Percentiles rank a stretch among this genome's conserved stretches.
Evolutionary conservation across 176 grass and related monocot genomes (phyloP).

Genomic region (Carex scoparia): DNA sequence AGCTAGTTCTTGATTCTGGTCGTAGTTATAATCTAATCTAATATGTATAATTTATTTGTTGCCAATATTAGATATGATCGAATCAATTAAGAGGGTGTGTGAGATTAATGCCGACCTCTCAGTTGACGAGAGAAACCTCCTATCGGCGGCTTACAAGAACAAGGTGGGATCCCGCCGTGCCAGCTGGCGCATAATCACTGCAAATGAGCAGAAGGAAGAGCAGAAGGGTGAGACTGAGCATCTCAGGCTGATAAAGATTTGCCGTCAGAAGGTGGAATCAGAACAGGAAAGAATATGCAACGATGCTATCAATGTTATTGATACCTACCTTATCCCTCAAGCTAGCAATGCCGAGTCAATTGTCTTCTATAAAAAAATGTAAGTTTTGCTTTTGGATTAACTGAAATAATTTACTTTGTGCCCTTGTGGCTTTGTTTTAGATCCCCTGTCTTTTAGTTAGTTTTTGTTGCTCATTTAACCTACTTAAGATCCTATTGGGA

Average conservation of each 20-base stretch:
- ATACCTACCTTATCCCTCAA: slow-evolving; percentile 29
- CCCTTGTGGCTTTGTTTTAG: not conserved
- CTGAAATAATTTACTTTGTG: not conserved
- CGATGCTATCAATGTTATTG: slow-evolving; percentile 30
- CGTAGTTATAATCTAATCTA: not conserved
- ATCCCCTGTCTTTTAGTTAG: not conserved
- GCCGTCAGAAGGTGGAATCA: slow-evolving; percentile 27
- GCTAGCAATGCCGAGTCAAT: slow-evolving; percentile 5
- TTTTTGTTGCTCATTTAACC: not conserved
- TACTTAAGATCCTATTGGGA: not conserved
- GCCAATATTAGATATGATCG: slow-evolving; percentile 33
- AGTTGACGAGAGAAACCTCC: slow-evolving; percentile 34
- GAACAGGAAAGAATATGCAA: slow-evolving; percentile 33
- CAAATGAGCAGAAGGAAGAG: slow-evolving; percentile 32
- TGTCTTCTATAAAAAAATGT: slow-evolving; percentile 45
- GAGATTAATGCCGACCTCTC: slow-evolving; percentile 32
- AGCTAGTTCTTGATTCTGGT: not conserved
- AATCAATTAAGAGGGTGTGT: slow-evolving; percentile 35
- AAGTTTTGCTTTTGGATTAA: not conserved
- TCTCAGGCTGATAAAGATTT: slow-evolving; percentile 22
- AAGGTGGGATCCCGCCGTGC: slow-evolving; percentile 24
- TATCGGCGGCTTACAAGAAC: slow-evolving; percentile 39
- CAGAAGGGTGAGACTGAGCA: slow-evolving; percentile 23
- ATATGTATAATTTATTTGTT: not conserved
- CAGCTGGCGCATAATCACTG: slow-evolving; percentile 30